Base-by-base conservation (phyloP, 768 basidiomycete species). In the Termitomyces titanicus region DNA sequence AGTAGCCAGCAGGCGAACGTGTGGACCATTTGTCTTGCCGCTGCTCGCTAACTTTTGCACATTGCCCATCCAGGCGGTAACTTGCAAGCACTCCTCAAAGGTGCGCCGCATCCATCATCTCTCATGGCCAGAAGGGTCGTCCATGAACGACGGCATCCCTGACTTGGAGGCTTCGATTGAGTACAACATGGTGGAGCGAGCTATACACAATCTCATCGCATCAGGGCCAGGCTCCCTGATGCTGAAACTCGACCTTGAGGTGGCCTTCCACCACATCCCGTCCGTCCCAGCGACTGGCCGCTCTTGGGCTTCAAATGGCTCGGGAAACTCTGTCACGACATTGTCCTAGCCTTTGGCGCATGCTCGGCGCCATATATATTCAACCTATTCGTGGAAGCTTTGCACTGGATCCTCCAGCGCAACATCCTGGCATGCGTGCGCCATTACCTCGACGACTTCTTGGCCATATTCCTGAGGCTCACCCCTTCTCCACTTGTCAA, bases 361-460 rank as follows among this genome's bases (percentile, higher is more conserved):
- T 57, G 64, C 5, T 65, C 68, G 2, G 68, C 72, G 15, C 70
- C 72, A 2, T 73, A 74, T 59, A 74, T 76, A 17, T 75, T 73
- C 61, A 72, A 74, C 51, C 64, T 74, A 1, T 74, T 74, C 51
- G 65, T 73, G 0, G 70, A 76, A 53, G 74, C 66, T 10, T 63
- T 74, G 11, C 74, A 75, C 53, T 76, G 72, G 73, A 74, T 75
- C 49, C 67, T 74, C 17, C 55, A 63, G 15, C 61, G 64, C 8
- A 67, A 75, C 55, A 68, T 74, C 47, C 70, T 68, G 0, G 65
- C 69, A 0, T 9, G 12, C 8, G 48, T 74, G 4, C 62, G 63
- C 15, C 72, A 74, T 33, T 74, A 72, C 47, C 63, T 75, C 1
- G 70, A 76, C 42, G 69, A 74, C 42, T 76, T 74, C 54, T 64